phyloP scores from a whole-genome alignment of 352 stramenopile genomes.

The Phytophthora syringae region DNA sequence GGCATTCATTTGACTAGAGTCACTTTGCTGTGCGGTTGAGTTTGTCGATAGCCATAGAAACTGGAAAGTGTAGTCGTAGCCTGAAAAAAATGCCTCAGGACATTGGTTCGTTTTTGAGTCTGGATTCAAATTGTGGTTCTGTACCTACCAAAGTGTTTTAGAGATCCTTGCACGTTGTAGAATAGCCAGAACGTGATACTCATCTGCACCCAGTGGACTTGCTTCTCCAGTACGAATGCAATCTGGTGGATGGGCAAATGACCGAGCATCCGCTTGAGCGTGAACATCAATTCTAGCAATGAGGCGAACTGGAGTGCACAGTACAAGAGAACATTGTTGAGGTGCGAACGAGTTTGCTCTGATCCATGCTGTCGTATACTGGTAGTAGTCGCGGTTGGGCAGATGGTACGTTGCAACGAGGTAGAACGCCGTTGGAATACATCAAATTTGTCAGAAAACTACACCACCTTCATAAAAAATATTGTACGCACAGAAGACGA shows the following conservation, averaged over 20 bases:
- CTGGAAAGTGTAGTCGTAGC: constrained; percentile 5
- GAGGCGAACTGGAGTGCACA: constrained; percentile 6
- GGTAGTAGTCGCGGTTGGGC: constrained; percentile 24
- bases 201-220: constrained; percentile 25
- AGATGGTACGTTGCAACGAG: constrained; percentile 5
- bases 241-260: constrained; percentile 31
- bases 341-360: neutral
- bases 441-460: neutral
- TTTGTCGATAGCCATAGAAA: constrained; percentile 1
- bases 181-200: constrained; percentile 42
- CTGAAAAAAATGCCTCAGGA: too few species aligned
- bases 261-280: constrained; percentile 3
- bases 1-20: too few species aligned
- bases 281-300: neutral
- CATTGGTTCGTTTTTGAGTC: too few species aligned
- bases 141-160: constrained; percentile 5
- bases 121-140: too few species aligned
- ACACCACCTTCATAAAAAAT: too few species aligned
- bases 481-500: constrained; percentile 30
- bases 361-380: neutral
- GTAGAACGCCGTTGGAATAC: constrained; percentile 1
- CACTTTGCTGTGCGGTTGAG: too few species aligned
- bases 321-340: constrained; percentile 12
- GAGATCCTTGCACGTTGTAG: constrained; percentile 25
- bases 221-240: constrained; percentile 41